Evolutionary conservation across 495 filamentous ascomycete genomes (phyloP), one percentile per base, ranked within the genome.

Genomic region (Glarea lozoyensis): DNA sequence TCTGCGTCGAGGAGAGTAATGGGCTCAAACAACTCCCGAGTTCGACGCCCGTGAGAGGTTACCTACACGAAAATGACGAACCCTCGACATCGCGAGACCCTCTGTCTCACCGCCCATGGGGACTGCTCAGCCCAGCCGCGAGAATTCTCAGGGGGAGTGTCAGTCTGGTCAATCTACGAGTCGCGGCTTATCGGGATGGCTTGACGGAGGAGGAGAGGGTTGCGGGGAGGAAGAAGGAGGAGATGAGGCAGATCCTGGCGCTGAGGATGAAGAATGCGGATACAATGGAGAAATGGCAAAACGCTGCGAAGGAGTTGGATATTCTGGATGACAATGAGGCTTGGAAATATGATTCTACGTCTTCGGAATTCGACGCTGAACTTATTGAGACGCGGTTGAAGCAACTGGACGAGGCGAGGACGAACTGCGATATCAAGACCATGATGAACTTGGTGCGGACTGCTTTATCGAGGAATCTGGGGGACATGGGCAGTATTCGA

Each of bases 371-470:
- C 63, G 67, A 87, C 55, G 72, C 76, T 5, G 60, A 60, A 0
- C 64, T 93, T 11, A 77, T 96, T 27, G 66, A 75, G 42, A 64
- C 72, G 24, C 79, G 85, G 21, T 64, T 94, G 24, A 65, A 68
- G 43, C 77, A 87, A 47, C 68, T 96, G 37, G 79, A 93, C 38
- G 73, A 84, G 16, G 88, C 87, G 25, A 76, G 86, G 12, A 69
- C 70, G 18, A 82, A 69, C 53, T 79, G 79, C 50, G 88, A 96
- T 64, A 73, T 86, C 44, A 69, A 67, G 32, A 65, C 62, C 22
- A 90, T 95, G 84, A 65, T 92, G 44, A 83, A 84, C 49, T 69
- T 90, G 20, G 68, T 95, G 25, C 79, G 89, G 29, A 94, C 89
- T 0, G 69, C 83, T 4, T 58, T 96, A 40, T 86, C 82, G 23